Base-by-base conservation (phyloP, 164 flowering plant species). In the Houttuynia cordata region DNA sequence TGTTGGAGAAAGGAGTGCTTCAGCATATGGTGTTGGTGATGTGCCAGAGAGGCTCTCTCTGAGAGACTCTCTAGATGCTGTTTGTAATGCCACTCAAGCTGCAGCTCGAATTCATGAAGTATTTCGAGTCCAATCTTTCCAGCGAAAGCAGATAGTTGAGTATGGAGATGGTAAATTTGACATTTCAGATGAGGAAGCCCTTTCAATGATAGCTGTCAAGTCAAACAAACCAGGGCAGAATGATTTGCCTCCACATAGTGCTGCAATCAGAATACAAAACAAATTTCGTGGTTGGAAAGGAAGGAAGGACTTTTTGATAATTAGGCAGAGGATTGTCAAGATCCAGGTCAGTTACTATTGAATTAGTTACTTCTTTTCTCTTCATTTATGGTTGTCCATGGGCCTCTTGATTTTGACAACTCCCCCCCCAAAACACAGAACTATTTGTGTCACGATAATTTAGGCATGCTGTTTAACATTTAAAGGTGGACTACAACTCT, bases 51-150 rank as follows among this genome's bases (percentile, higher is more conserved):
- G 72, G 20, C 62, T 73, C 13, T 85, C 97, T 50, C 42, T 91
- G 59, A 88, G 82, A 75, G 86, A 94, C 62, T 87, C 99, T 22
- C 71, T 94, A 22, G 78, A 88, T 62, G 99, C 97, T 72, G 81
- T 94, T 34, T 72, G 88, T 58, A 87, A 91, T 78, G 99, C 99
- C 34, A 74, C 86, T 59, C 97, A 87, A 76, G 94, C 97, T 73
- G 97, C 96, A 60, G 88, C 84, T 58, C 93, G 97, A 23, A 94
- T 94, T 59, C 80, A 88, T 78, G 88, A 88, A 74, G 93, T 85
- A 49, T 88, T 77, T 72, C 75, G 97, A 71, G 76, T 84, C 59
- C 96, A 91, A 56, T 94, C 99, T 7, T 91, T 94, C 76, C 93
- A 86, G 51, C 80, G 77, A 57, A 91, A 84, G 77, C 83, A 86